Conservation (phyloP, 2,329 filamentous ascomycete species). For the Hymenoscyphus repandus region DNA sequence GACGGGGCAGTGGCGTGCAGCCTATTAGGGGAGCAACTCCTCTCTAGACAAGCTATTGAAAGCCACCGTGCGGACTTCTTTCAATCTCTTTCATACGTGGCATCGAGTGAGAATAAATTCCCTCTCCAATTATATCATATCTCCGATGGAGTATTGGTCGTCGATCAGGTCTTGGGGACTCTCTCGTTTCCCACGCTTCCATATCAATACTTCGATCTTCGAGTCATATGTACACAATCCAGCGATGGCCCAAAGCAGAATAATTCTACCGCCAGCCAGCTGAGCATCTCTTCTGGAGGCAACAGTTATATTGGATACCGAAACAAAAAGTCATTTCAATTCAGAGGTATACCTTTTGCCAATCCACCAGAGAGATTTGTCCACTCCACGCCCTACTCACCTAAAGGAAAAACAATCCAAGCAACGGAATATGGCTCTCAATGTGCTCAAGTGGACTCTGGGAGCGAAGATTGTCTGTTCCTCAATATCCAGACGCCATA, state of each 20-base stretch:
- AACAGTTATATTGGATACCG: slow-evolving; percentile 46
- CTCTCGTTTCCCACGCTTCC: slow-evolving; percentile 33
- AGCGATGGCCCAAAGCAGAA: slow-evolving; percentile 31
- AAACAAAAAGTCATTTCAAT: slow-evolving; percentile 46
- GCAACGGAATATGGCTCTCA: slow-evolving; percentile 38
- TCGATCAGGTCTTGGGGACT: slow-evolving; percentile 29
- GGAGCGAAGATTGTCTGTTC: slow-evolving; percentile 26
- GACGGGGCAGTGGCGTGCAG: slow-evolving; percentile 40
- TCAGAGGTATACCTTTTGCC: slow-evolving; percentile 27
- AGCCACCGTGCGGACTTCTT: slow-evolving; percentile 41
- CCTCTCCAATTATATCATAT: slow-evolving; percentile 39
- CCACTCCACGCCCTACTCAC: slow-evolving; percentile 41
- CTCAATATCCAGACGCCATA: slow-evolving; percentile 36
- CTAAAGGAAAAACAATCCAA: slow-evolving; percentile 39
- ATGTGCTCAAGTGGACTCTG: slow-evolving; percentile 32
- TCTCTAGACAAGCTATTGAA: slow-evolving; percentile 38
- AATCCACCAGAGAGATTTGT: slow-evolving; percentile 19
- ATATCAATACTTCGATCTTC: slow-evolving; percentile 30
- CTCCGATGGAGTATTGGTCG: slow-evolving; percentile 34
- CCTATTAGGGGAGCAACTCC: slow-evolving; percentile 41
- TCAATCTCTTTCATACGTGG: slow-evolving; percentile 40
- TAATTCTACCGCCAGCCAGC: slow-evolving; percentile 31
- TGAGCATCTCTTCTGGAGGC: slow-evolving; percentile 36
- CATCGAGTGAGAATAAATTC: slow-evolving; percentile 35
- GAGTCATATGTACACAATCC: slow-evolving; percentile 48